Evolutionary conservation across 2,329 filamentous ascomycete genomes (phyloP).

Genomic region (Aspergillus proliferans): DNA sequence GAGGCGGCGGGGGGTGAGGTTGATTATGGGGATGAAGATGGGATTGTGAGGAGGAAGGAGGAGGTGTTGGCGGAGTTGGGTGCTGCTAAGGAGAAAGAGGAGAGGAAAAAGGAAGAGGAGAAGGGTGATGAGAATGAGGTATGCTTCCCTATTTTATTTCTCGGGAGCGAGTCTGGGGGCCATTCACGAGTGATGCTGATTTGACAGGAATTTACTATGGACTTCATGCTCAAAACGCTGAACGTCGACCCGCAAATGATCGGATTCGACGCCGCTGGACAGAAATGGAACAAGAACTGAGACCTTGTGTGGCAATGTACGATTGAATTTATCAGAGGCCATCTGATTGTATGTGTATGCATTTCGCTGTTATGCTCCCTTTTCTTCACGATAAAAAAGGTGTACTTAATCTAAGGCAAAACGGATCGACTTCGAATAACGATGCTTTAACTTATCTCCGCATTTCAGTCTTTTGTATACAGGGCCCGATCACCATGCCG

Average conservation of each 20-base stretch:
- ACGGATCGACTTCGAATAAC: not conserved
- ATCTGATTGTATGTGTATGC: not conserved
- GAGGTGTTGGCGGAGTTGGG: conserved; percentile 39
- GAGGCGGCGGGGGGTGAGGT: conserved; percentile 24
- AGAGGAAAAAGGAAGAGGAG: conserved; percentile 31
- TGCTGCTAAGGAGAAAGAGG: conserved; percentile 26
- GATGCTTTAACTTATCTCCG: not conserved
- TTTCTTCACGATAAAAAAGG: not conserved
- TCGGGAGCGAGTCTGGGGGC: not conserved
- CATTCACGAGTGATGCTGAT: not conserved
- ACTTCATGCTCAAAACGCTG: conserved; percentile 60
- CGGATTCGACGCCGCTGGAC: conserved; percentile 53
- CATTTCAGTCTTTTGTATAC: not conserved
- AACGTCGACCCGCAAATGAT: conserved; percentile 59
- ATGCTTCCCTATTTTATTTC: conserved; percentile 16
- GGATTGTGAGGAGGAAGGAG: conserved; percentile 27
- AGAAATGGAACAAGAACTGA: conserved; percentile 48
- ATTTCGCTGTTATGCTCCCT: not conserved
- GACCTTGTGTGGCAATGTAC: not conserved
- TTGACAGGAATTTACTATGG: conserved; percentile 59
- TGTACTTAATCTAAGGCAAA: too few species aligned
- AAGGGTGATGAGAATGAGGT: conserved; percentile 22
- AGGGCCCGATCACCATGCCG: not conserved
- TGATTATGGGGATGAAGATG: conserved; percentile 36
- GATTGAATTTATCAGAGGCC: not conserved